Evolutionary conservation across 1,139 yeast species (phyloP).

Genomic region (Suhomyces ambrosiae): DNA sequence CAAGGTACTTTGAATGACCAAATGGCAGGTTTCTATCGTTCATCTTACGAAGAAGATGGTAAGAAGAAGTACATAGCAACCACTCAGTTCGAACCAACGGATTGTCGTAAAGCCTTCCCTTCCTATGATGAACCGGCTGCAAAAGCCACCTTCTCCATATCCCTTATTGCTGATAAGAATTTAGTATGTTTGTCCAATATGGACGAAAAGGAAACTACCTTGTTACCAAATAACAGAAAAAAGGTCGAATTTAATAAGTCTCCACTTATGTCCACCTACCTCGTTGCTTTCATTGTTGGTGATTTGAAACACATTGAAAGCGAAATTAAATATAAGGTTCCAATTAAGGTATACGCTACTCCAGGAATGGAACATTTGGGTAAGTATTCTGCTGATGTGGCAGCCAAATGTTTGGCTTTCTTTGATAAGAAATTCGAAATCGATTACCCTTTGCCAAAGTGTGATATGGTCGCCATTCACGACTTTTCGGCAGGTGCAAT

Average conservation of each 20-base stretch:
- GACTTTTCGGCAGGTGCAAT: constrained; percentile 62
- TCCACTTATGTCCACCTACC: constrained; percentile 24
- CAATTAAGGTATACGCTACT: constrained; percentile 57
- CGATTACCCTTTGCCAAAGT: constrained; percentile 61
- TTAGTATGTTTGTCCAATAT: constrained; percentile 77
- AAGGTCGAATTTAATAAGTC: constrained; percentile 44
- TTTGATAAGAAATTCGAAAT: constrained; percentile 55
- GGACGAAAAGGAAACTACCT: constrained; percentile 61
- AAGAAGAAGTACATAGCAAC: constrained; percentile 67
- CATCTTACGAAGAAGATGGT: constrained; percentile 67
- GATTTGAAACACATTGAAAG: constrained; percentile 39
- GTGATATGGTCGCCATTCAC: constrained; percentile 60
- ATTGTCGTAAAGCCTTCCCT: constrained; percentile 84
- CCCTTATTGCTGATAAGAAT: constrained; percentile 58
- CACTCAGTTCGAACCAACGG: constrained; percentile 86
- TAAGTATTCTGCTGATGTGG: constrained; percentile 50
- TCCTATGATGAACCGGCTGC: constrained; percentile 79
- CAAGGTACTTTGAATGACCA: constrained; percentile 64
- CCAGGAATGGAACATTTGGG: constrained; percentile 56
- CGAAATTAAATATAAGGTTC: constrained; percentile 31
- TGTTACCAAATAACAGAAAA: constrained; percentile 49
- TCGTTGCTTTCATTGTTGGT: constrained; percentile 34
- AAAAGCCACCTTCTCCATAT: constrained; percentile 71
- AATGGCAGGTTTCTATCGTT: constrained; percentile 83
- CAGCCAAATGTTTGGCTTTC: constrained; percentile 54